Conservation (phyloP, 2,329 filamentous ascomycete genomes). For the Trichoderma citrinoviride region DNA sequence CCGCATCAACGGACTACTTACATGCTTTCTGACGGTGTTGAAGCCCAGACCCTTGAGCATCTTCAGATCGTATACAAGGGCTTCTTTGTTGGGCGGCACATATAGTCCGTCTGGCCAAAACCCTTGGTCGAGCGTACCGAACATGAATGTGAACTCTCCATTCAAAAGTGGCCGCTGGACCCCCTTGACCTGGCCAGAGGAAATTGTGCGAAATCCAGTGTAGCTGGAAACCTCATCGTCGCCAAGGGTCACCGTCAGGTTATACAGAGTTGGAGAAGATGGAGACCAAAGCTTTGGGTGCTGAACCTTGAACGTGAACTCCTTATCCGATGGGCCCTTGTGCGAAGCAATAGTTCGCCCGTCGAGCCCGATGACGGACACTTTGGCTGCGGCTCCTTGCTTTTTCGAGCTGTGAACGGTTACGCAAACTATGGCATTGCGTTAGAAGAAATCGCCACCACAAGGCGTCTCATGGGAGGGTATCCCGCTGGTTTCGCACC, state of each 20-base stretch:
- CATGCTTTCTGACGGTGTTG: slow-evolving; percentile 70
- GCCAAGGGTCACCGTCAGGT: slow-evolving; percentile 54
- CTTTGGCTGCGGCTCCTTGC: slow-evolving; percentile 35
- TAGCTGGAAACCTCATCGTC: slow-evolving; percentile 60
- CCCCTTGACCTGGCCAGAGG: slow-evolving; percentile 54
- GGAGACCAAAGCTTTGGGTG: slow-evolving; percentile 64
- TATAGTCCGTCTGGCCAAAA: slow-evolving; percentile 71
- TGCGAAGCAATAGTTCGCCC: slow-evolving; percentile 44
- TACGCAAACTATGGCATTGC: slow-evolving; percentile 46
- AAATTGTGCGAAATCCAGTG: slow-evolving; percentile 66
- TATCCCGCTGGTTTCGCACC: slow-evolving; percentile 34
- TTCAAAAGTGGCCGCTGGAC: slow-evolving; percentile 63
- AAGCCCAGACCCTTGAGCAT: slow-evolving; percentile 64
- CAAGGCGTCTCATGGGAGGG: background rate
- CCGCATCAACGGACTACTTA: slow-evolving; percentile 35
- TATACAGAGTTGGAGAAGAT: slow-evolving; percentile 60
- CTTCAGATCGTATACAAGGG: slow-evolving; percentile 65
- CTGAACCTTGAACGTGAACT: slow-evolving; percentile 55
- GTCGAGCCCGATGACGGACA: slow-evolving; percentile 37
- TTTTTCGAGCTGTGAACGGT: slow-evolving; percentile 49
- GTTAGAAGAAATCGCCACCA: background rate
- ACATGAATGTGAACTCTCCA: slow-evolving; percentile 65
- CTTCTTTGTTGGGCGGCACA: slow-evolving; percentile 61
- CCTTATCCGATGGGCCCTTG: slow-evolving; percentile 44
- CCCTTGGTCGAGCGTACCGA: slow-evolving; percentile 68